phyloP scores from a whole-genome alignment of 495 filamentous ascomycete genomes.

The Penicillium soppii region DNA sequence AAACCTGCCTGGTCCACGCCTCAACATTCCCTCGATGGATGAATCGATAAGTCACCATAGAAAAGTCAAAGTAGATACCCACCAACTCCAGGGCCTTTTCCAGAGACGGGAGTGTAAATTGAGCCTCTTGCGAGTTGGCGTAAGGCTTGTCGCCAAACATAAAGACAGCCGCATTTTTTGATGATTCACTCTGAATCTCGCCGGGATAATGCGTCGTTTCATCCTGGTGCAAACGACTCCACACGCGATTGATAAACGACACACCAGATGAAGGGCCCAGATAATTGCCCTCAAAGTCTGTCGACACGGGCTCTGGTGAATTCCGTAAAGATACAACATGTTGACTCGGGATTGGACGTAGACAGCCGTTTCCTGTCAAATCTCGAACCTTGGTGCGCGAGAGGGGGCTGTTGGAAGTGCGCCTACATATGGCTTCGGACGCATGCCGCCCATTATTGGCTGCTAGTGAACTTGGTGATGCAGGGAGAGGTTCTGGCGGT shows the following conservation, averaged over 20 bases:
- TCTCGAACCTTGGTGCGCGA: constrained; percentile 10
- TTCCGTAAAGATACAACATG: constrained; percentile 28
- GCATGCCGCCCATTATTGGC: neutral
- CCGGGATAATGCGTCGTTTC: constrained; percentile 34
- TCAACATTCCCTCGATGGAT: constrained; percentile 43
- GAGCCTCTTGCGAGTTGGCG: constrained; percentile 25
- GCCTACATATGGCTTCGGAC: constrained; percentile 1
- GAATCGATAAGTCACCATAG: constrained; percentile 50
- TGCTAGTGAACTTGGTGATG: constrained; percentile 12
- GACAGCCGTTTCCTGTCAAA: constrained; percentile 5
- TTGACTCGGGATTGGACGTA: neutral
- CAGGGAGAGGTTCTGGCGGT: constrained; percentile 41
- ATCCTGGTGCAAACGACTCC: constrained; percentile 45
- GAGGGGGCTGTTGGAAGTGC: constrained; percentile 9
- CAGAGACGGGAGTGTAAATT: constrained; percentile 34
- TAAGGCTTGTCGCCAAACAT: constrained; percentile 49
- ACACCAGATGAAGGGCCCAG: constrained; percentile 46
- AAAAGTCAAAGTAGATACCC: constrained; percentile 45
- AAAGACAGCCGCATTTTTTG: constrained; percentile 40
- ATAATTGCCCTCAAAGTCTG: constrained; percentile 49
- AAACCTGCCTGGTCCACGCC: constrained; percentile 39
- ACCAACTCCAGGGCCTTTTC: constrained; percentile 38
- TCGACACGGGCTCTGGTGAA: constrained; percentile 45
- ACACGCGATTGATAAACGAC: constrained; percentile 48
- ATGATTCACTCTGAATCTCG: constrained; percentile 33